Evolutionary conservation across 1,284 basidiomycete genomes (phyloP), one percentile per base, ranked within the genome.

Genomic region (Wolfiporia cocos): DNA sequence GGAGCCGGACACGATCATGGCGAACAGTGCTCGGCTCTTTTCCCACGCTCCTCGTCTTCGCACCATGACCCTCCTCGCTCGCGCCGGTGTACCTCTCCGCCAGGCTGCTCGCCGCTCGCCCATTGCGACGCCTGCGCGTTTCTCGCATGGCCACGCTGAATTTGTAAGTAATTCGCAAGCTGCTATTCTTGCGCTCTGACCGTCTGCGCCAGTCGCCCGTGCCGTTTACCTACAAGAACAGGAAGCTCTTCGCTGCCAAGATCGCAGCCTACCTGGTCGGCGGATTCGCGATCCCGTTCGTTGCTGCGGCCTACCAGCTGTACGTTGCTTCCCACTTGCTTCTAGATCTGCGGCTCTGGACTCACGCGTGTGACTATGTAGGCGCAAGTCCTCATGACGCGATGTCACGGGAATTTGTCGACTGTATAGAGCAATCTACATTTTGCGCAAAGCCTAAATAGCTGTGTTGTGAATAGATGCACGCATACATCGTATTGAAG

Each of bases 251-350:
- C 51, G 86, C 66, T 12, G 34, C 67, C 46, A 88, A 86, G 64
- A 54, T 85, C 32, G 54, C 62, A 19, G 47, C 65, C 11, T 85
- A 75, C 62, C 67, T 87, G 43, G 32, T 62, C 12, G 43, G 64
- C 15, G 85, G 85, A 17, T 86, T 87, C 58, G 60, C 70, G 44
- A 72, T 87, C 48, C 86, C 86, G 23, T 78, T 86, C 59, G 49
- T 73, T 44, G 84, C 83, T 3, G 65, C 76, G 7, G 62, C 55
- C 28, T 78, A 72, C 56, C 84, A 86, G 63, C 50, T 88, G 86
- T 89, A 54, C 51, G 86, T 54, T 19, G 34, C 19, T 32, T 28
- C n/a, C n/a, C n/a, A n/a, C n/a, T n/a, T n/a, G n/a, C n/a, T n/a
- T n/a, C n/a, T n/a, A n/a, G n/a, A n/a, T n/a, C n/a, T n/a, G n/a